Conservation (phyloP, 1,139 yeast genomes). For the Kodamaea plutei region DNA sequence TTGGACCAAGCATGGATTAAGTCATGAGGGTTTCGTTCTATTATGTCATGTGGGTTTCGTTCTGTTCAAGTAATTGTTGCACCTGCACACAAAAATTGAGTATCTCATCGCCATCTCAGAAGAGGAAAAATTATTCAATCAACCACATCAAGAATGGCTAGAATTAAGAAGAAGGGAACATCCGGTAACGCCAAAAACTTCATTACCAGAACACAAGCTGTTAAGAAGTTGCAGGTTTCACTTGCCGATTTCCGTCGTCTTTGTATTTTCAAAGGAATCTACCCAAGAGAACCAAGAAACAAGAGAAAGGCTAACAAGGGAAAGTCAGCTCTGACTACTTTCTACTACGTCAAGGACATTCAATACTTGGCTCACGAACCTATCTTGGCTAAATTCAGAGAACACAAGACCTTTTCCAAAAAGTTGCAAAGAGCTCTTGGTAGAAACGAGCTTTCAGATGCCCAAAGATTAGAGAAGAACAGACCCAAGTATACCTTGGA, state of each 20-base stretch:
- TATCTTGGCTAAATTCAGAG: conserved; percentile 84
- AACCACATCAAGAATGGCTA: conserved; percentile 18
- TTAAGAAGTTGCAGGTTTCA: conserved; percentile 85
- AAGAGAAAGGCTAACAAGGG: conserved; percentile 98
- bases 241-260: conserved; percentile 97
- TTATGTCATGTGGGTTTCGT: too few relatives aligned
- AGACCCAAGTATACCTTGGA: conserved; percentile 86
- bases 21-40: too few relatives aligned
- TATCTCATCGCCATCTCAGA: conserved; percentile 6
- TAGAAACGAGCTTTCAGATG: conserved; percentile 86
- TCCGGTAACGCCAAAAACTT: conserved; percentile 90
- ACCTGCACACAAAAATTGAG: conserved; percentile 1
- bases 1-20: too few relatives aligned
- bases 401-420: conserved; percentile 90
- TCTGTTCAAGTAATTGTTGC: too few relatives aligned
- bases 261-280: conserved; percentile 94
- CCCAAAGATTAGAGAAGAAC: conserved; percentile 76
- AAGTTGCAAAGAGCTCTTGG: conserved; percentile 89
- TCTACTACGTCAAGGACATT: conserved; percentile 90
- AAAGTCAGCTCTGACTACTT: conserved; percentile 91
- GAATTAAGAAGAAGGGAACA: conserved; percentile 75
- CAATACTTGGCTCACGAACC: conserved; percentile 96
- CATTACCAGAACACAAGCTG: conserved; percentile 93
- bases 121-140: conserved; percentile 2
- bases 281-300: conserved; percentile 94